Percentiles rank a stretch among this genome's conserved stretches.
Conservation (phyloP, 1,139 yeast species). For the Blastobotrys petasosporus region DNA sequence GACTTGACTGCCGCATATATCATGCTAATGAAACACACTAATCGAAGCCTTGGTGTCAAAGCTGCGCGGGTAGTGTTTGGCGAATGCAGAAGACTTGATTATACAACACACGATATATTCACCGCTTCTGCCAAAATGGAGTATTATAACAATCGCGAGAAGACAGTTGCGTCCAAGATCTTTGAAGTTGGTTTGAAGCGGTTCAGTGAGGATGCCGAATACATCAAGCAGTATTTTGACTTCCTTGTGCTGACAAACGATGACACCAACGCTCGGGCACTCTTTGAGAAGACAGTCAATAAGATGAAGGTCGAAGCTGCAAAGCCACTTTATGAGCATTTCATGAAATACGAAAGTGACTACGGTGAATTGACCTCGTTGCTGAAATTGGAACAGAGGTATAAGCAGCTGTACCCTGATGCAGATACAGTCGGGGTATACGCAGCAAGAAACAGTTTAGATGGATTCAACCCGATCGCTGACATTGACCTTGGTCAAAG, state of each 20-base stretch:
- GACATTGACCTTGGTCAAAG: conserved; percentile 36
- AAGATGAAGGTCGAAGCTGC: conserved; percentile 37
- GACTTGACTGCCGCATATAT: conserved; percentile 33
- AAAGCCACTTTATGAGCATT: conserved; percentile 43
- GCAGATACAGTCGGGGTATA: conserved; percentile 25
- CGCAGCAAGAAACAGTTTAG: conserved; percentile 39
- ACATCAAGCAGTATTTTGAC: conserved; percentile 62
- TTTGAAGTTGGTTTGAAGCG: conserved; percentile 74
- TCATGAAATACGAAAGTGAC: conserved; percentile 48
- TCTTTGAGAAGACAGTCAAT: conserved; percentile 62
- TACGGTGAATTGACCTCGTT: conserved; percentile 67
- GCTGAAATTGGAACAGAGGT: conserved; percentile 59
- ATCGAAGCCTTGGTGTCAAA: conserved; percentile 36
- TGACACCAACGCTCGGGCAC: conserved; percentile 72
- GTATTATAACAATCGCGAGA: conserved; percentile 52
- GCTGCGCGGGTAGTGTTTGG: conserved; percentile 45
- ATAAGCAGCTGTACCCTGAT: conserved; percentile 58
- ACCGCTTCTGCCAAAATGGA: conserved; percentile 83
- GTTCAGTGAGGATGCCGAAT: conserved; percentile 48
- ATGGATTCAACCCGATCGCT: conserved; percentile 41
- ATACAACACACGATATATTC: conserved; percentile 69
- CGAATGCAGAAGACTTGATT: conserved; percentile 63
- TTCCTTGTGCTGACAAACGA: conserved; percentile 70
- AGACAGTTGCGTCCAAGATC: conserved; percentile 66
- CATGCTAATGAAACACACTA: conserved; percentile 35